Percentiles rank a stretch among this genome's conserved stretches.
Conservation (phyloP, 441 rosid species). For the Adansonia gregorii region DNA sequence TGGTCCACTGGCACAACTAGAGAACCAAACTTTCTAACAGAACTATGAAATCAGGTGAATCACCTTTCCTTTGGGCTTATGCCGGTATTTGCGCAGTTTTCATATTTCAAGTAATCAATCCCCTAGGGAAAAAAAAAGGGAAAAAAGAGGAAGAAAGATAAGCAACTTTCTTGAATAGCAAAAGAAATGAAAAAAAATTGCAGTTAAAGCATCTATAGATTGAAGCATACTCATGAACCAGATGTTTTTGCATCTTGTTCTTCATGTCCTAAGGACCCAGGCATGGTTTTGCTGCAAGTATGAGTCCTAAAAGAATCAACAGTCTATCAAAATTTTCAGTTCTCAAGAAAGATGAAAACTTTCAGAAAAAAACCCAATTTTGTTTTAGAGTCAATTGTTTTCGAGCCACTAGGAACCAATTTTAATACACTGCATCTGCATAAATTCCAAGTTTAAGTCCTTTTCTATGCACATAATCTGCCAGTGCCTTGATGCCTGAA, state of each 20-base stretch:
- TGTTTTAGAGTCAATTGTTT: no score
- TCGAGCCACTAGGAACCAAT: no score
- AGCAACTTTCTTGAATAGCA: no score
- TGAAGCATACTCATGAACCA: constrained; percentile 54
- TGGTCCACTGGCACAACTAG: no score
- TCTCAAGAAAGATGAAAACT: not conserved
- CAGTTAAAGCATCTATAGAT: no score
- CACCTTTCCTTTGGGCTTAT: constrained; percentile 54
- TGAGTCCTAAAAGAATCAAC: constrained; percentile 35
- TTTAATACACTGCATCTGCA: constrained; percentile 64
- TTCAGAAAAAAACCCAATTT: not conserved
- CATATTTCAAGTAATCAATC: constrained; percentile 71
- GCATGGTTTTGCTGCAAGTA: constrained; percentile 68
- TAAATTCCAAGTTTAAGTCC: constrained; percentile 71
- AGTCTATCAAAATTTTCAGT: no score
- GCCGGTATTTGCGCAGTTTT: constrained; percentile 53
- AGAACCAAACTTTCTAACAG: no score
- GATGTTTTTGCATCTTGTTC: constrained; percentile 70
- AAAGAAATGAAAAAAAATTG: no score
- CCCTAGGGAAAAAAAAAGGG: constrained; percentile 37
- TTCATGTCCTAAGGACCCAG: constrained; percentile 66
- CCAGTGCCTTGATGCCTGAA: constrained; percentile 63
- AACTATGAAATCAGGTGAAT: not conserved
- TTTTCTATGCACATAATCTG: constrained; percentile 66
- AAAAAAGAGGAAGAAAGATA: not conserved